Evolutionary conservation across 352 stramenopile species (phyloP), one percentile per base, ranked within the genome.

Genomic region (Phytophthora palmivora): DNA sequence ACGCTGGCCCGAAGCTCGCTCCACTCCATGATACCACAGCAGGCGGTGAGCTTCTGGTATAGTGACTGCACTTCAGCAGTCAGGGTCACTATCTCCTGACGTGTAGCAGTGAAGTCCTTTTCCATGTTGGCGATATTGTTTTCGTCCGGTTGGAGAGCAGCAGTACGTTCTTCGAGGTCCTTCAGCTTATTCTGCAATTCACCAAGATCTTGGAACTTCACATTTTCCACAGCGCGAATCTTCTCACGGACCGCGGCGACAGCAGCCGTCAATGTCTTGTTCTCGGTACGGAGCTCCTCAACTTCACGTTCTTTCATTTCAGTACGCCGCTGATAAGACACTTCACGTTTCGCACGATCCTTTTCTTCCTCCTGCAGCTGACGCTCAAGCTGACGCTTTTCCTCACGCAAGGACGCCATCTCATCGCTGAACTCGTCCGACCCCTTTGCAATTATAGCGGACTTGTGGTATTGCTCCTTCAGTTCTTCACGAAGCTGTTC

Each of bases 1-100:
- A 92, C 47, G 28, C 72, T 74, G 2, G 70, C 64, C 33, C 63
- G 71, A 15, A 92, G 58, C 33, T 90, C 77, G 37, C 70, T 81
- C 70, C 79, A 84, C 36, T 90, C 80, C n/a, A 79, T 52, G 12
- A 92, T 70, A 3, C 75, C 74, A 46, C 78, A 89, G 36, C 80
- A 85, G 21, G 66, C 72, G 2, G 70, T 80, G 14, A 92, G 54
- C 39, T 85, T 85, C 44, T 83, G 48, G 42, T 85, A 84, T 7
- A 88, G 24, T 19, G 63, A 74, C 10, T 84, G 79, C 24, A 88
- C 72, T 26, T 76, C 64, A 18, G 82, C 70, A 12, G 74, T 74
- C 8, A 84, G 51, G 8, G 58, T 58, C 16, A 77, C 51, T 36
- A 84, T 76, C 10, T 82, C 72, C 19, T 86, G 79, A 15, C 86